These are phyloP conservation scores for Tetrapisispora arboricola DNA, from an alignment of 805 yeast species.

Conservation along the genomic window DNA sequence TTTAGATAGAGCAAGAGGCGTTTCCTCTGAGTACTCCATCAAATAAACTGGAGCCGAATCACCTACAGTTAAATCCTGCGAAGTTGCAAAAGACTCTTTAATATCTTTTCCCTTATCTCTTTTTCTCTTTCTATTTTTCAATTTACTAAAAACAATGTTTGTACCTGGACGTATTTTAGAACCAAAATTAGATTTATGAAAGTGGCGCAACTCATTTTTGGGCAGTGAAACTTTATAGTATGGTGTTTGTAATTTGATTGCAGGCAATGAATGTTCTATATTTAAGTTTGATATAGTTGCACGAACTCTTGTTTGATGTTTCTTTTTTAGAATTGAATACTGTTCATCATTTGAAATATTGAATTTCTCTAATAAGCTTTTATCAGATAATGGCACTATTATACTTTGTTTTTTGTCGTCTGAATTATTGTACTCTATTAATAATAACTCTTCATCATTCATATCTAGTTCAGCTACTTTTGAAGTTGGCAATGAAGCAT, in stretches of 20 bases:
- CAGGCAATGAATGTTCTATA: conserved; percentile 88
- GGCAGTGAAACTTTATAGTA: conserved; percentile 72
- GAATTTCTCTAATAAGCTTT: conserved; percentile 48
- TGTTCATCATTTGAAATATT: conserved; percentile 83
- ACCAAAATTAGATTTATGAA: conserved; percentile 68
- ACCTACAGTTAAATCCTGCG: conserved; percentile 71
- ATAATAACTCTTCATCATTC: conserved; percentile 76
- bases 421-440: conserved; percentile 31
- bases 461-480: conserved; percentile 45
- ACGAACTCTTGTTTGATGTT: conserved; percentile 84
- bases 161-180: conserved; percentile 63
- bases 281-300: conserved; percentile 83
- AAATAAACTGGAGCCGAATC: conserved; percentile 71
- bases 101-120: conserved; percentile 79
- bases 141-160: conserved; percentile 60
- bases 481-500: conserved; percentile 42
- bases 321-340: conserved; percentile 72
- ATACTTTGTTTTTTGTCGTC: conserved; percentile 6
- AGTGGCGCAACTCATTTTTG: conserved; percentile 57
- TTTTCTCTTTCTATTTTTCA: conserved; percentile 74
- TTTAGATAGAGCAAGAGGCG: conserved; percentile 70
- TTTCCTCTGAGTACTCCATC: conserved; percentile 85
- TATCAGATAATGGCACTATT: conserved; percentile 42
- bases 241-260: conserved; percentile 78
- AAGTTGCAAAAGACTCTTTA: conserved; percentile 57